Percentiles rank a stretch among this genome's conserved stretches.
Evolutionary conservation across 257 asterid species (phyloP).

Genomic region (Cruciata laevipes): DNA sequence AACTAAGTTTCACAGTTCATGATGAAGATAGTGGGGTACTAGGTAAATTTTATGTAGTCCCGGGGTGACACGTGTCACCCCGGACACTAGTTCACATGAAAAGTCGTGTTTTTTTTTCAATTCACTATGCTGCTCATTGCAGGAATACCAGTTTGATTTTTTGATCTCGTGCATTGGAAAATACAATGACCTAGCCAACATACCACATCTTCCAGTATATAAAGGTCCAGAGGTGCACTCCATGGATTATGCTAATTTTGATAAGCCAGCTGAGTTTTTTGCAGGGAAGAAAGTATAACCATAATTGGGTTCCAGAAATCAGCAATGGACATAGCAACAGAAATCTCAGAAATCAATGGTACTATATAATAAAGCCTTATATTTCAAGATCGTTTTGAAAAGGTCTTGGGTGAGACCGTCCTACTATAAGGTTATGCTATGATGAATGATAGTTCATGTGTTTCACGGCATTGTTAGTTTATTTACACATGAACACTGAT

Average conservation of each 20-base stretch:
- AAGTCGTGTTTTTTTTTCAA: too few relatives aligned
- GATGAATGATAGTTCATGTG: too few relatives aligned
- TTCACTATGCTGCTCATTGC: neutral
- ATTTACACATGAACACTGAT: too few relatives aligned
- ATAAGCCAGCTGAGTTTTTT: constrained; percentile 32
- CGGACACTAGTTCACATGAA: too few relatives aligned
- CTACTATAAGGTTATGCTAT: too few relatives aligned
- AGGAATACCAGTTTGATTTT: constrained; percentile 52
- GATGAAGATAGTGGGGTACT: too few relatives aligned
- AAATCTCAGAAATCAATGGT: constrained; percentile 46
- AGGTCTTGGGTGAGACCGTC: too few relatives aligned
- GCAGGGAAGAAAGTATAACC: constrained; percentile 41
- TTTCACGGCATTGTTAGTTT: too few relatives aligned
- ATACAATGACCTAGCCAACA: constrained; percentile 44
- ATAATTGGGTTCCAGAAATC: constrained; percentile 66
- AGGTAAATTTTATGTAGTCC: too few relatives aligned
- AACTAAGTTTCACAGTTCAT: too few relatives aligned
- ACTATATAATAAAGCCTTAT: neutral
- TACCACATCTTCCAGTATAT: constrained; percentile 30
- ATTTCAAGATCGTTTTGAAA: too few relatives aligned
- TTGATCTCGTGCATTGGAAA: constrained; percentile 54
- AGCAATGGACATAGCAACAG: constrained; percentile 49
- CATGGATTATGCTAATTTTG: constrained; percentile 56
- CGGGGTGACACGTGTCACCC: too few relatives aligned
- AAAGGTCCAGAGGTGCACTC: constrained; percentile 41